Percentiles rank a stretch among this genome's conserved stretches.
These are phyloP conservation scores for Mycena vitilis DNA, from an alignment of 768 basidiomycete species.

Conservation along the genomic window DNA sequence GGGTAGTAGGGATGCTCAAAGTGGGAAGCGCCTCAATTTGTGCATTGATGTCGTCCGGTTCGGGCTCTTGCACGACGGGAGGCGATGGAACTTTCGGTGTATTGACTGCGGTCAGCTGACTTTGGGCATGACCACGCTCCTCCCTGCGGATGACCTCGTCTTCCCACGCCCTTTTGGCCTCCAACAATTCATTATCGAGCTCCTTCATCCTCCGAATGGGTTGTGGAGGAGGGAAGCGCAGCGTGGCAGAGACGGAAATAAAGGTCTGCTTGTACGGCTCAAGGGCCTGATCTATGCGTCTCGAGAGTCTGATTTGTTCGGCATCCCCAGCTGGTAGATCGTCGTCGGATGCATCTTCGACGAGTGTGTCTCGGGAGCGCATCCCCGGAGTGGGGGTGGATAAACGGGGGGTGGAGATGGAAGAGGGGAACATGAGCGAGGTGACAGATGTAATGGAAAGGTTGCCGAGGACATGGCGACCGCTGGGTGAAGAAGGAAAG, in stretches of 20 bases:
- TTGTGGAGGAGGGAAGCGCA: slow-evolving; percentile 93
- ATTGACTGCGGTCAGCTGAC: slow-evolving; percentile 56
- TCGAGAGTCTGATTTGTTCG: slow-evolving; percentile 74
- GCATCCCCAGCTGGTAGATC: slow-evolving; percentile 78
- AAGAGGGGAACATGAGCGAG: slow-evolving; percentile 43
- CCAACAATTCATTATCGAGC: slow-evolving; percentile 80
- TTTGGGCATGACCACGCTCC: slow-evolving; percentile 64
- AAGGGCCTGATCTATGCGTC: slow-evolving; percentile 84
- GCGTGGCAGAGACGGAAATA: slow-evolving; percentile 92
- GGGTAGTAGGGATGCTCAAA: slow-evolving; percentile 47
- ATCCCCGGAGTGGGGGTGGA: slow-evolving; percentile 41
- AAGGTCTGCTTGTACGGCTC: slow-evolving; percentile 87
- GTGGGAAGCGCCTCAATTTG: slow-evolving; percentile 65
- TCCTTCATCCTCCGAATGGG: slow-evolving; percentile 90
- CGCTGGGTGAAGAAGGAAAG: slow-evolving; percentile 58
- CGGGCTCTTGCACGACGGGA: slow-evolving; percentile 21
- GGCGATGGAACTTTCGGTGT: slow-evolving; percentile 39
- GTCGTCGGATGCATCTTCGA: slow-evolving; percentile 51
- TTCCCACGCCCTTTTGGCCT: slow-evolving; percentile 83
- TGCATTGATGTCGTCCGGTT: slow-evolving; percentile 67
- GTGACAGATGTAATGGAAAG: slow-evolving; percentile 40
- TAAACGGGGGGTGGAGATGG: slow-evolving; percentile 45
- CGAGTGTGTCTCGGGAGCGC: slow-evolving; percentile 36
- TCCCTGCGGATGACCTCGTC: slow-evolving; percentile 86
- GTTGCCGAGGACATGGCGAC: slow-evolving; percentile 37